Conservation (phyloP, 768 basidiomycete species). For the Leccinum olivaceopallidum region DNA sequence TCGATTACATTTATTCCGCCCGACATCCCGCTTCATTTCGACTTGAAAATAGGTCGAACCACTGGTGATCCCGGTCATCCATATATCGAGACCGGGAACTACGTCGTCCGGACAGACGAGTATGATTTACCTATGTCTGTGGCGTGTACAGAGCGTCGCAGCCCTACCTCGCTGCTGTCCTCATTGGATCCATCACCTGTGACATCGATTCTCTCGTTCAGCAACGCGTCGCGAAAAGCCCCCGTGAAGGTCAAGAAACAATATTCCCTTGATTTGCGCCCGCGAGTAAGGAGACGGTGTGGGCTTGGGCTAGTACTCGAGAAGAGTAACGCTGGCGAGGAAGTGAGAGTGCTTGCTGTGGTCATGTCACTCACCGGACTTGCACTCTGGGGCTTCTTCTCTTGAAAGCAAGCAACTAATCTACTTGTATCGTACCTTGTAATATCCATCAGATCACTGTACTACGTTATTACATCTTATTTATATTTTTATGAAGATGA, state of each 20-base stretch:
- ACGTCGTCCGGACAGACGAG: conserved; percentile 57
- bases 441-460: too few species aligned
- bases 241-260: conserved; percentile 28
- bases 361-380: conserved; percentile 30
- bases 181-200: conserved; percentile 22
- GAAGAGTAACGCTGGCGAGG: conserved; percentile 64
- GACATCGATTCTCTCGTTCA: conserved; percentile 25
- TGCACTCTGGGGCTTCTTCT: conserved; percentile 35
- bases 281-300: conserved; percentile 40
- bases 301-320: conserved; percentile 52
- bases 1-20: conserved; percentile 65
- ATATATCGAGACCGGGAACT: conserved; percentile 47
- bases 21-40: conserved; percentile 49
- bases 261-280: conserved; percentile 29
- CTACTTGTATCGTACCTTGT: background rate
- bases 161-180: conserved; percentile 28
- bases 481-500: too few species aligned
- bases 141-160: conserved; percentile 48
- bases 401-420: conserved; percentile 9
- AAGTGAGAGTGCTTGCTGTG: conserved; percentile 41
- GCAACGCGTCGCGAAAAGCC: conserved; percentile 32
- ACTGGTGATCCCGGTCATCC: conserved; percentile 25
- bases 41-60: conserved; percentile 41
- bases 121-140: conserved; percentile 63
- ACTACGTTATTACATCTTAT: too few species aligned